These are phyloP conservation scores for Colletotrichum scovillei DNA, from an alignment of 2,329 filamentous ascomycete genomes.

Conservation along the genomic window DNA sequence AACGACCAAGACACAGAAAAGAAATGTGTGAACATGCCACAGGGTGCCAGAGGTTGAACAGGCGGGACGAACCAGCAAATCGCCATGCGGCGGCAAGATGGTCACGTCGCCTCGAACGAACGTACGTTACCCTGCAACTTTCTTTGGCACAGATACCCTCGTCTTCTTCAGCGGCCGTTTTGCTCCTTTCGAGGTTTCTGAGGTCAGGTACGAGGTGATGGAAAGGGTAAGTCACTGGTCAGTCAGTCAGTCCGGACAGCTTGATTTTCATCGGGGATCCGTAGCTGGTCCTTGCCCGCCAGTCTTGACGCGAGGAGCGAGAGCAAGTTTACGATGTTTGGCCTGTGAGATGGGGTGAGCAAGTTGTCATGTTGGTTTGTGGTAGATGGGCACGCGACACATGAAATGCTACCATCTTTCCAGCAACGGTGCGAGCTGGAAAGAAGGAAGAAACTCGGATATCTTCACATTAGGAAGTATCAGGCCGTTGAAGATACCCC, in stretches of 20 bases:
- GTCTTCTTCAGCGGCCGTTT: background rate
- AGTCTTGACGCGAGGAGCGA: background rate
- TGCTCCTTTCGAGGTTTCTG: background rate
- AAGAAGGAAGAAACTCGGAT: background rate
- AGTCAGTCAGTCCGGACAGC: background rate
- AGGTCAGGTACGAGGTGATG: background rate
- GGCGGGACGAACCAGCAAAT: slow-evolving; percentile 33
- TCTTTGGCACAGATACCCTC: background rate
- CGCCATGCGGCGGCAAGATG: background rate
- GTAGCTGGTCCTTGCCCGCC: background rate
- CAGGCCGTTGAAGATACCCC: background rate
- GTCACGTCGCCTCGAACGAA: background rate
- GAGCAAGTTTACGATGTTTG: background rate
- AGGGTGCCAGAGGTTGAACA: background rate
- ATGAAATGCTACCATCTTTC: background rate
- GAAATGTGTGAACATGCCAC: slow-evolving; percentile 10
- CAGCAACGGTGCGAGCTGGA: background rate
- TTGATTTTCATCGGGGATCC: background rate
- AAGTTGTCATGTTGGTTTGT: background rate
- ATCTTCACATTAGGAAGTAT: too few relatives aligned
- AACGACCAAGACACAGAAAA: background rate
- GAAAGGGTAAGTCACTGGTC: background rate
- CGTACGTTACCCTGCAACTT: background rate
- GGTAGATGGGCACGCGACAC: background rate
- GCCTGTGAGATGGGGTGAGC: background rate